Base-by-base conservation (phyloP, 768 basidiomycete genomes). In the Leccinum imitatum region DNA sequence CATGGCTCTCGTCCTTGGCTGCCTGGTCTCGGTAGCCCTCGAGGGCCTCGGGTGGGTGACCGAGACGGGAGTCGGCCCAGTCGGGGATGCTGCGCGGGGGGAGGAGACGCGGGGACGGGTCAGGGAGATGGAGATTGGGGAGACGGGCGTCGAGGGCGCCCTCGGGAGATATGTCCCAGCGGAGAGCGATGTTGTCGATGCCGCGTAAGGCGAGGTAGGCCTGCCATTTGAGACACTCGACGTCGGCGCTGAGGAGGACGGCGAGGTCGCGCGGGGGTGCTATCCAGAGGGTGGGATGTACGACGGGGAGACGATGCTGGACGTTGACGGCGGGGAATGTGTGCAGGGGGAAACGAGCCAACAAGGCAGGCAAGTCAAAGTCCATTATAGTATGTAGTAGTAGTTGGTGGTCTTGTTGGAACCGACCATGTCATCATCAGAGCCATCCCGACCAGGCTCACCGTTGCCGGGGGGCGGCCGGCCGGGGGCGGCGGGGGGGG, bases 161-260 rank as follows among this genome's bases (percentile, higher is more conserved):
- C 55, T 89, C 85, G 23, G 83, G 78, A 15, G 82, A 70, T 30
- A 94, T 77, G 72, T 93, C 88, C 76, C 84, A 89, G 48, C 89
- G 84, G 14, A 92, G 71, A 21, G 72, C 74, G 57, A 90, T 73
- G 65, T 71, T 62, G 19, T 66, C 69, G 60, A 89, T 68, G 8
- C 84, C 85, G 59, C 89, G 77, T 8, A 84, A 75, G 6, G 86
- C 52, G 88, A 83, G 25, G 65, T 89, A 92, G 0, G 92, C 90
- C 72, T 94, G 92, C 91, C 91, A 93, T 75, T 91, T 93, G 69
- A 94, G 82, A 71, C 91, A 93, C 65, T 93, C 90, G 65, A 93
- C 86, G 74, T 93, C 91, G 56, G 79, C 72, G 73, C 89, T 91
- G 61, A 93, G 81, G 3, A 76, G 65, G 53, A 66, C 64, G 31